Base-by-base conservation (phyloP, 768 basidiomycete species). In the Cyclocybe cylindracea region DNA sequence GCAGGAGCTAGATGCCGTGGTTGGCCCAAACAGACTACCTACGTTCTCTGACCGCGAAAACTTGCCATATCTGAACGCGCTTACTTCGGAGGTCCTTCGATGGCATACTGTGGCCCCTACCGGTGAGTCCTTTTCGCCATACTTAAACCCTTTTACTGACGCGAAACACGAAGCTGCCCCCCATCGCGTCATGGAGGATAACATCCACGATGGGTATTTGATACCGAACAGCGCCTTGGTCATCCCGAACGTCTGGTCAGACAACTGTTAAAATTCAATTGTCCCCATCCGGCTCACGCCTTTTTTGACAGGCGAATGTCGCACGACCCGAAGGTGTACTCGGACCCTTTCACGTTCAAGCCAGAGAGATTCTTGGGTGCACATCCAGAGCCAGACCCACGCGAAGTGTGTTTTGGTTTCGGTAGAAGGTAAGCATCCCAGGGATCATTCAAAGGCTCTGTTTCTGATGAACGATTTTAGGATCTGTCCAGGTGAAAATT, bases 161-260 rank as follows among this genome's bases (percentile, higher is more conserved):
- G 9, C 13, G 31, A 46, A 51, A 24, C 19, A 13, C 8, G 18
- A 39, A 82, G 80, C 72, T n/a, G 69, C 80, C 3, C 76, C 83
- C 10, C 85, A 86, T 59, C 73, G 80, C 7, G 78, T 70, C 11
- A 76, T 66, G 7, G 71, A 83, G 57, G 83, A 86, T 44, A 82
- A 86, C 48, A 63, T 84, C 4, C 82, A 86, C 40, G 70, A 82
- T 24, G 83, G 84, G 4, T 80, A 81, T 62, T 75, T 76, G 24
- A 82, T 86, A 42, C 85, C 85, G 7, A 79, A 84, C 55, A 81
- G 81, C 7, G 66, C 80, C 5, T 61, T 82, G 35, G 66, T 83
- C 4, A 72, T 83, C 38, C 64, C 73, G 5, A 84, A 84, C 53
- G 67, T 82, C 48, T 78, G 78, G 78, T 79, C 51, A 43, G 63